Evolutionary conservation across 108 stramenopile genomes (phyloP).

Genomic region (Epithemia pelagica): DNA sequence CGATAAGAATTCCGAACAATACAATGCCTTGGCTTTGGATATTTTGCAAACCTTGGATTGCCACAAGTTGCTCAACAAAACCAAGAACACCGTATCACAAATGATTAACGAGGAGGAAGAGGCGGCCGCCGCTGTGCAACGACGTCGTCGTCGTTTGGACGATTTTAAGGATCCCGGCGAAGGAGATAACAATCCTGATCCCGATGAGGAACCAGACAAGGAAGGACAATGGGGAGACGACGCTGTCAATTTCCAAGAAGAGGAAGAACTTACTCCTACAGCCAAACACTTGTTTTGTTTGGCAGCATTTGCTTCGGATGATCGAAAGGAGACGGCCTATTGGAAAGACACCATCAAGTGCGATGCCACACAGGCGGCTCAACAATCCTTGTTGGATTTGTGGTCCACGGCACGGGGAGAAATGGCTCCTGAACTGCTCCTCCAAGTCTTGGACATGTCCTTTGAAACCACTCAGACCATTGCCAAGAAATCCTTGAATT

Average conservation of each 20-base stretch:
- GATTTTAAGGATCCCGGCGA: conserved; percentile 13
- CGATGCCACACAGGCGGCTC: conserved; percentile 24
- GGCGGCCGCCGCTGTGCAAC: neutral
- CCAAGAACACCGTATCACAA: conserved; percentile 26
- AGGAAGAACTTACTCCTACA: neutral
- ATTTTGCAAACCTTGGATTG: conserved; percentile 49
- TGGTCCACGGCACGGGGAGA: conserved; percentile 68
- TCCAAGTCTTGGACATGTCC: conserved; percentile 38
- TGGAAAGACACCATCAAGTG: conserved; percentile 30
- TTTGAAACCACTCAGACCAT: conserved; percentile 38
- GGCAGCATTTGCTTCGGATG: conserved; percentile 20
- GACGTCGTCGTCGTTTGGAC: neutral
- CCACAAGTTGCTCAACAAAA: conserved; percentile 41
- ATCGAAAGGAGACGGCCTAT: neutral
- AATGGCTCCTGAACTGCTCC: conserved; percentile 36
- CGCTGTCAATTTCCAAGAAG: conserved; percentile 2
- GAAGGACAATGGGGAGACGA: conserved; percentile 1
- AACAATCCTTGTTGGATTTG: conserved; percentile 47
- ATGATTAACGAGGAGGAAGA: conserved; percentile 7
- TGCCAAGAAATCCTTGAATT: conserved; percentile 31
- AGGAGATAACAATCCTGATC: conserved; percentile 18
- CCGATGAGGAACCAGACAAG: conserved; percentile 23
- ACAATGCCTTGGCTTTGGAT: conserved; percentile 68
- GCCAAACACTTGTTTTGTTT: conserved; percentile 67
- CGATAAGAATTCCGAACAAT: conserved; percentile 11